Conservation (phyloP, 176 grass and related monocot species). For the Thinopyrum elongatum region DNA sequence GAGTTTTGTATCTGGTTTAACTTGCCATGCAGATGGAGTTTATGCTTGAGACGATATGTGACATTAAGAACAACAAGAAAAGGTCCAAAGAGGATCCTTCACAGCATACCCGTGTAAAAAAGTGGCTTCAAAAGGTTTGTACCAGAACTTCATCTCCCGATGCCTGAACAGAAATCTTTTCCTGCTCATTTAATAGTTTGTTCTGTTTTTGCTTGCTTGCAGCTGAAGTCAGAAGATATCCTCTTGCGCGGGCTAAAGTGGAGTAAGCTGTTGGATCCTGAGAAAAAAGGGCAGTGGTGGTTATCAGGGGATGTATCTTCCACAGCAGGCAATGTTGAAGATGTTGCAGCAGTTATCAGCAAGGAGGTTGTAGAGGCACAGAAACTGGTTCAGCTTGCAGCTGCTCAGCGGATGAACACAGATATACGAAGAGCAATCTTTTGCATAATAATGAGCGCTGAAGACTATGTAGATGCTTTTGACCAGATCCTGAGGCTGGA, state of each 20-base stretch:
- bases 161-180: constrained; percentile 13
- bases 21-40: constrained; percentile 78
- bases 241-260: constrained; percentile 79
- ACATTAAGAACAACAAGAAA: constrained; percentile 98
- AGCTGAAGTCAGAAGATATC: constrained; percentile 71
- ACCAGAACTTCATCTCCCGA: neutral
- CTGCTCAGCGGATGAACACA: constrained; percentile 91
- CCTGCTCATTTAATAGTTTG: neutral
- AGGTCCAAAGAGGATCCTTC: constrained; percentile 73
- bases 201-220: constrained; percentile 27
- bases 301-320: constrained; percentile 60
- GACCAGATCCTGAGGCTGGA: constrained; percentile 93
- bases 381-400: constrained; percentile 80
- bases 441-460: constrained; percentile 91
- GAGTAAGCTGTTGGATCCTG: constrained; percentile 73
- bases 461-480: constrained; percentile 95
- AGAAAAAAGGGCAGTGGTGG: constrained; percentile 99
- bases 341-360: constrained; percentile 56
- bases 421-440: constrained; percentile 87
- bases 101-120: constrained; percentile 76
- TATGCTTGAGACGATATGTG: constrained; percentile 92
- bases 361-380: constrained; percentile 70
- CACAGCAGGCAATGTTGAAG: constrained; percentile 43
- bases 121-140: constrained; percentile 93
- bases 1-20: constrained; percentile 22